phyloP scores from a whole-genome alignment of 2,329 filamentous ascomycete species.

The Passalora sequoiae region DNA sequence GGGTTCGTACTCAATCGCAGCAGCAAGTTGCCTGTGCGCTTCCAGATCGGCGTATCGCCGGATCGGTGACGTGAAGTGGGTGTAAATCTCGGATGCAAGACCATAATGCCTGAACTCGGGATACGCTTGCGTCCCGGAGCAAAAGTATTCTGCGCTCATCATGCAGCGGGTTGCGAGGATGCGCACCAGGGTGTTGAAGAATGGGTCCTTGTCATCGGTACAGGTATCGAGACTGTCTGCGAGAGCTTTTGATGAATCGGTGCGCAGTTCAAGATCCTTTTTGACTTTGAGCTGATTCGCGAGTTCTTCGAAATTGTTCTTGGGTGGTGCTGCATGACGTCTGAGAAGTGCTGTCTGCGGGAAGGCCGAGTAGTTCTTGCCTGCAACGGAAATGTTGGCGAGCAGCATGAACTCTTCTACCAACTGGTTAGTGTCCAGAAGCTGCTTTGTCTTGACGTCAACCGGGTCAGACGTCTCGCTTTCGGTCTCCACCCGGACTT shows the following conservation, averaged over 20 bases:
- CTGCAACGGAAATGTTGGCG: slow-evolving; percentile 90
- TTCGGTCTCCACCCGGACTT: slow-evolving; percentile 92
- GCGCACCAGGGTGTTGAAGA: slow-evolving; percentile 97
- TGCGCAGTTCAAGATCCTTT: slow-evolving; percentile 70
- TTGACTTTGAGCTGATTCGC: slow-evolving; percentile 85
- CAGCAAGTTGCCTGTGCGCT: slow-evolving; percentile 88
- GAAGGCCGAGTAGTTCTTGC: slow-evolving; percentile 84
- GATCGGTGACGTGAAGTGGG: slow-evolving; percentile 96
- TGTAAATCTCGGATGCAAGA: slow-evolving; percentile 93
- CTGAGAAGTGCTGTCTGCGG: slow-evolving; percentile 92
- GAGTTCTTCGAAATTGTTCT: slow-evolving; percentile 94
- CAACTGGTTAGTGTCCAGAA: slow-evolving; percentile 91
- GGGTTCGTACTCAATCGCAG: slow-evolving; percentile 87
- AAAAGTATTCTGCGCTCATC: slow-evolving; percentile 99
- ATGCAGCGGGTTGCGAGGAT: slow-evolving; percentile 98
- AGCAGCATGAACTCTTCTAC: slow-evolving; percentile 99
- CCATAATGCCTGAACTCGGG: slow-evolving; percentile 97
- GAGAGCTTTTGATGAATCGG: slow-evolving; percentile 85
- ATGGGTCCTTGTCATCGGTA: slow-evolving; percentile 72
- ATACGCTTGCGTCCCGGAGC: slow-evolving; percentile 84
- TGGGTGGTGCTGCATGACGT: slow-evolving; percentile 85
- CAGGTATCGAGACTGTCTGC: slow-evolving; percentile 88
- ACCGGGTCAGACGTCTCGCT: slow-evolving; percentile 94
- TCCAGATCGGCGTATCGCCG: slow-evolving; percentile 95
- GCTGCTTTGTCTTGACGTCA: slow-evolving; percentile 91